Evolutionary conservation across 2,329 filamentous ascomycete genomes (phyloP), one percentile per base, ranked within the genome.

Genomic region (Elsinoe perseae): DNA sequence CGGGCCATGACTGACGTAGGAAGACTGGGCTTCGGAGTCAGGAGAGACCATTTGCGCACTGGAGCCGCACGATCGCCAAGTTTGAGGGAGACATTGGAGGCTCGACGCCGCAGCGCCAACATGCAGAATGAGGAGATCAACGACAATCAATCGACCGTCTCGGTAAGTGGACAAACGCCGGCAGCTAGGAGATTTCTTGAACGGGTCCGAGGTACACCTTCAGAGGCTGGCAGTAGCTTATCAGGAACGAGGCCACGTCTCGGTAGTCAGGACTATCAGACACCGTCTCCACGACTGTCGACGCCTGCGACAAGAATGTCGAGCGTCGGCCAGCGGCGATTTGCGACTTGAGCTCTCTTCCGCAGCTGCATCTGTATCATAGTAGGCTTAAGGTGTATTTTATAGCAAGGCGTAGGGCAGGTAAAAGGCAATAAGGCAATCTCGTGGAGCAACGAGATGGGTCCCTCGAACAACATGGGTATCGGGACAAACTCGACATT

Each of bases 1-100:
- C 73, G 75, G 30, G 75, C 75, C 6, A 70, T 74, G 69, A 77
- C 75, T 4, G 75, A 77, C 46, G 67, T 72, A 57, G 67, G 70
- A 3, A 56, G 56, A n/a, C 36, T 46, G 9, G 46, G 50, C 20
- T 43, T 52, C 27, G 36, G 25, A 7, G 8, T 25, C 14, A 60
- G 58, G 20, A 30, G 40, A 34, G 56, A 52, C 42, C 61, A 66
- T 25, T 60, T 67, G 23, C 69, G 71, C 4, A 64, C 63, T 25
- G 46, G 23, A 9, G n/a, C 52, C 12, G 48, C 27, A 10, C 58
- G 59, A 6, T 61, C 57, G 2, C 59, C 61, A 16, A 61, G 60
- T 53, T 36, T 63, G 14, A 60, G 62, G 6, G 60, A 63, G 32
- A 59, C 60, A 16, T 43, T 63, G n/a, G 58, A 56, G 21, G 59